Base-by-base conservation (phyloP, 257 asterid genomes). In the Nicotiana noctiflora region DNA sequence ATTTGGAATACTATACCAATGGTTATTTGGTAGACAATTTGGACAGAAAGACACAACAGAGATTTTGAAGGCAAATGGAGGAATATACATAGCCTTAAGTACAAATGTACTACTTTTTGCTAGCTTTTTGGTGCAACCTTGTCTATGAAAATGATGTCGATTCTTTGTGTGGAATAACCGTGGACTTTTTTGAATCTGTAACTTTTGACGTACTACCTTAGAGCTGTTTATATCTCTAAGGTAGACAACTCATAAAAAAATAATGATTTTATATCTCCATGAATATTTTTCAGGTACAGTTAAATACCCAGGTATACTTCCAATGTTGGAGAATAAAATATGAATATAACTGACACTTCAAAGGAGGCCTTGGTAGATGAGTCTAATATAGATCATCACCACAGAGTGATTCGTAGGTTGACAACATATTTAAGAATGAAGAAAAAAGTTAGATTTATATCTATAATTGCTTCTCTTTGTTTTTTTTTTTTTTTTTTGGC, bases 101-200 rank as follows among this genome's bases (percentile, higher is more conserved):
- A 34, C 19, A 68, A n/a, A 68, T 68, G 32, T 25, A 25, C 27
- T 68, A 51, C 13, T n/a, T 40, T 66, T 68, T 40, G 32, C 76
- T 37, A 40, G 56, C 56, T 37, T 40, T 68, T 68, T 68, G 76
- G 55, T 19, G 6, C 76, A 40, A 68, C 75, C 53, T 40, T 37
- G 76, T 68, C 29, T 59, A 59, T 59, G 27, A n/a, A 68, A 68
- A 66, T n/a, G 56, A 68, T 68, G 76, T 68, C 10, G 56, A 68
- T 68, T 68, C 56, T 31, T 68, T 3, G 32, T 37, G 19, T n/a
- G 76, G 40, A 68, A 37, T 37, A 56, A 19, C 19, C 1, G n/a
- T 10, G 12, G 56, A 68, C n/a, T 70, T 10, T 3, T 11, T 11
- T 40, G 5, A 19, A 7, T 40, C 19, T 44, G 57, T 70, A 40